A percentile compares a stretch with the other conserved stretches of the same genome.
phyloP scores from a whole-genome alignment of 208 protist genomes.

The Crithidia sp. region DNA sequence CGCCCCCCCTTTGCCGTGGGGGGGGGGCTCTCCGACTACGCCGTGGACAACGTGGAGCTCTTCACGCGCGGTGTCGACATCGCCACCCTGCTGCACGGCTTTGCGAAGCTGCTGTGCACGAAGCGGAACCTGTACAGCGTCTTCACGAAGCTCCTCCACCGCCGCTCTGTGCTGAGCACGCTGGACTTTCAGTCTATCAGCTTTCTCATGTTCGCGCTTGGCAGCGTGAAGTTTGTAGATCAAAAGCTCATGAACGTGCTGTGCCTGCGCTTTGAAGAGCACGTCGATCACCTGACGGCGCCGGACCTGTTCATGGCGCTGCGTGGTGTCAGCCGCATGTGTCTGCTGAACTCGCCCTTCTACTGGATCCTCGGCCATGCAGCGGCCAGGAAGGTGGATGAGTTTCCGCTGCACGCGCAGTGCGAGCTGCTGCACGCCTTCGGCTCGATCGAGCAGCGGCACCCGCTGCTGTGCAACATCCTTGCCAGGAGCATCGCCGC shows the following conservation, averaged over 20 bases:
- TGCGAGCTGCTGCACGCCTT: constrained; percentile 68
- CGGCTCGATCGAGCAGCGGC: constrained; percentile 51
- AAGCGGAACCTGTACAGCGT: constrained; percentile 82
- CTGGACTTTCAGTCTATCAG: constrained; percentile 55
- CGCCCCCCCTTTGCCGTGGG: no score
- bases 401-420: constrained; percentile 59
- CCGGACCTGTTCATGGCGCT: constrained; percentile 69
- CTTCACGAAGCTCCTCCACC: constrained; percentile 48
- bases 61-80: constrained; percentile 72
- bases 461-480: constrained; percentile 31
- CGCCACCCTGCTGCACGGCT: constrained; percentile 67
- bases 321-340: constrained; percentile 68
- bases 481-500: constrained; percentile 44
- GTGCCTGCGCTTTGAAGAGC: constrained; percentile 28
- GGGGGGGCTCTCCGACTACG: constrained; percentile 81
- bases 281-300: constrained; percentile 49
- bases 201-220: constrained; percentile 70
- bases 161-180: constrained; percentile 49
- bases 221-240: constrained; percentile 74
- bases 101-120: constrained; percentile 77
- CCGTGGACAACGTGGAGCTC: constrained; percentile 69
- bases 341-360: constrained; percentile 62
- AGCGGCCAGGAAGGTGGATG: constrained; percentile 32
- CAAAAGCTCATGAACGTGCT: constrained; percentile 68
- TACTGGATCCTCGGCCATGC: constrained; percentile 59